Evolutionary conservation across 1,284 basidiomycete species (phyloP), one percentile per base, ranked within the genome.

Genomic region (Malassezia dermatis): DNA sequence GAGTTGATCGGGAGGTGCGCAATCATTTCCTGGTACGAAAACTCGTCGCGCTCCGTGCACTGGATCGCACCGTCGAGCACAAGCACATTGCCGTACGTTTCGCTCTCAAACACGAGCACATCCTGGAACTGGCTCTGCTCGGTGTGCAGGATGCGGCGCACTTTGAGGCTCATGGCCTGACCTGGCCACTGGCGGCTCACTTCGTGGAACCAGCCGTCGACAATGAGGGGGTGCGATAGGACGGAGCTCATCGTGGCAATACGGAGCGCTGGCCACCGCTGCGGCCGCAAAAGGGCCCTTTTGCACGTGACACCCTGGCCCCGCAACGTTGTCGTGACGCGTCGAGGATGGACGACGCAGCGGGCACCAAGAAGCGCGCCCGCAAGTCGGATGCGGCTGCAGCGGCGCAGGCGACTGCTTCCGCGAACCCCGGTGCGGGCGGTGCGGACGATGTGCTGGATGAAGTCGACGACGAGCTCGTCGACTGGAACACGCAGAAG

Each of bases 11-110:
- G 93, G 47, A 99, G 79, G 78, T 96, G 91, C 17, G 93, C 83
- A 69, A 99, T 98, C 93, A 98, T 96, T 79, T 99, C 93, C 76
- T 98, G 94, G 78, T 96, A 96, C 84, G 90, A 89, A 77, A 96
- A 98, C 77, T 98, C 93, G 76, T 96, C 93, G 50, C 91, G 84
- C 79, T 98, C 93, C 2, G 91, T 93, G 78, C 86, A 89, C 77
- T 98, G 93, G 66, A 98, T 88, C 60, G 87, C 89, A 58, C 90
- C 89, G 76, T 98, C 94, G 41, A 98, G 83, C 44, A 94, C 86
- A 60, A 98, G 83, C 46, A 98, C 90, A 72, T 96, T 96, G 32
- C 93, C 93, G 75, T 86, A 93, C 15, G 55, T 57, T 50, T 49
- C 51, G 0, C 88, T 90, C 77, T 91, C 85, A 72, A 95, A 95